Base-by-base conservation (phyloP, 805 yeast genomes). In the Candida germanica region DNA sequence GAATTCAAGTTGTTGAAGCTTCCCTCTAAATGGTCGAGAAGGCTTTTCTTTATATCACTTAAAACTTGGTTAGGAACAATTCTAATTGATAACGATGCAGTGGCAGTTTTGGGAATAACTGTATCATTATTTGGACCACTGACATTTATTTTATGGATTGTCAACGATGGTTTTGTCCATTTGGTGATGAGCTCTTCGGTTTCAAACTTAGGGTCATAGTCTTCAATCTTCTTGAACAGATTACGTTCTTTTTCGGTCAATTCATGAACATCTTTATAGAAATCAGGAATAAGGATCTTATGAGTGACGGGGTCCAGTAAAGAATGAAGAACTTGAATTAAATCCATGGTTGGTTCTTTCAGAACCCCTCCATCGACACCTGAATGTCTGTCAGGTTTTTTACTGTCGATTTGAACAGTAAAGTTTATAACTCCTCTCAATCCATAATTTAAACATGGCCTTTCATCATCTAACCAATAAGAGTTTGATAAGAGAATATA, bases 291-390 rank as follows among this genome's bases (percentile, higher is more conserved):
- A 5, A 83, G 82, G 22, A 69, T 61, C 15, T 45, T 39, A 20
- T 70, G 66, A 8, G 57, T 49, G 14, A 40, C 39, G 1, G 56
- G 55, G 35, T 76, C 79, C 24, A 80, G 75, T 36, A 91, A 64
- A 35, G 77, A 73, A 2, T 91, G 74, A 15, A 89, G 61, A 12
- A 91, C 51, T 35, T 80, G 83, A 26, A 89, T 73, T 58, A 91
- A 59, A 53, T 91, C 98, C 64, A 86, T 77, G 0, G 94, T 80
- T 2, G 98, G 97, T 50, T 91, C 98, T 39, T 83, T 72, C 42
- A 78, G 75, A 6, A 83, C 80, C 40, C 98, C 98, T 34, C 98
- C 98, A 61, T 88, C 94, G 7, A 93, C 93, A 43, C 98, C 98
- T 0, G 97, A 87, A 55, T 93, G 98, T 40, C 95, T 67, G 57